Base-by-base conservation (phyloP, 2,329 filamentous ascomycete species). In the Hypomyces rosellus region DNA sequence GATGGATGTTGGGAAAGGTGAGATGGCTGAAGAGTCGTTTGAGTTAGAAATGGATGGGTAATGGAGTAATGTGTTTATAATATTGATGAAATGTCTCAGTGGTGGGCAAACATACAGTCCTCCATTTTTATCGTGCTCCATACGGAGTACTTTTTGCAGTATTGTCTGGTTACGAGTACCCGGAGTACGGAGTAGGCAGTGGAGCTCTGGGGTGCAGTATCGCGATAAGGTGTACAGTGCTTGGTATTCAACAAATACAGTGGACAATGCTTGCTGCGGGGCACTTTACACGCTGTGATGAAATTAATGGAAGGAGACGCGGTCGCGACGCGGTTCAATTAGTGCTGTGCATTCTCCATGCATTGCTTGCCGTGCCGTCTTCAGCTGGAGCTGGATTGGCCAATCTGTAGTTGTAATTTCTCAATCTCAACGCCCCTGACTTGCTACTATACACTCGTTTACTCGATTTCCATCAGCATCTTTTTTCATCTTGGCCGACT, bases 1-100 rank as follows among this genome's bases (percentile, higher is more conserved):
- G 55, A 14, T 59, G 59, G 57, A 16, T 54, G 9, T 7, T 59
- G 37, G 54, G 50, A 20, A 59, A 48, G 43, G 34, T 42, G 41
- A 45, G 38, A 36, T 20, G 12, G 25, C 4, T 30, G 6, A 30
- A 30, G 25, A 30, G 25, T 11, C 25, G 6, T 8, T 33, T 50
- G 15, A 50, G 41, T 16, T 36, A 18, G n/a, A n/a, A 1, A 16
- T 37, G 13, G 44, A 48, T 48, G 47, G 25, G 25, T 11, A 11
- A 30, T 30, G 25, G 6, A 30, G n/a, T n/a, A n/a, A 30, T 20
- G 20, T n/a, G n/a, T n/a, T n/a, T n/a, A n/a, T n/a, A n/a, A n/a
- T n/a, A n/a, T n/a, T n/a, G n/a, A n/a, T n/a, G n/a, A n/a, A n/a
- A n/a, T n/a, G n/a, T n/a, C n/a, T n/a, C n/a, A n/a, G n/a, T n/a